A percentile compares a stretch with the other conserved stretches of the same genome.
These are phyloP conservation scores for Crithidia acanthocephali DNA, from an alignment of 208 protist species.

Conservation along the genomic window DNA sequence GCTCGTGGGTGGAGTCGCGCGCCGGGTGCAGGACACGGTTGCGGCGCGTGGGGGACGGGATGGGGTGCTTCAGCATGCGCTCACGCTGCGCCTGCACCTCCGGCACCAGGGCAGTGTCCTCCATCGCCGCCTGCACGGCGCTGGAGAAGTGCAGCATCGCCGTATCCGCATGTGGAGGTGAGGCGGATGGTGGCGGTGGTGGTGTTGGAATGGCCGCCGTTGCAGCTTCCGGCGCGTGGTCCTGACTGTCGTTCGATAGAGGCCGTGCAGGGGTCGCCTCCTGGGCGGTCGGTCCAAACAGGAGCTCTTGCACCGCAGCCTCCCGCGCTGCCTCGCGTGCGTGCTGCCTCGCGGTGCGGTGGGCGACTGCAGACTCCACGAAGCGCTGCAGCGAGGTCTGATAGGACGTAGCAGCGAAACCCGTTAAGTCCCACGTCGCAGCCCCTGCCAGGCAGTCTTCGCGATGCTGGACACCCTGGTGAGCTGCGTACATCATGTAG, in stretches of 20 bases:
- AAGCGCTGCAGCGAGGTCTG: constrained; percentile 34
- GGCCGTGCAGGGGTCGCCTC: not conserved
- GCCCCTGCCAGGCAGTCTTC: constrained; percentile 15
- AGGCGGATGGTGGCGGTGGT: not conserved
- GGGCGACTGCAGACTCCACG: constrained; percentile 18
- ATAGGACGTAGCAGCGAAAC: constrained; percentile 16
- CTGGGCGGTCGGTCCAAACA: constrained; percentile 20
- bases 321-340: constrained; percentile 25
- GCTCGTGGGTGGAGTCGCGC: constrained; percentile 14
- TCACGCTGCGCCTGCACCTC: not conserved
- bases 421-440: constrained; percentile 2
- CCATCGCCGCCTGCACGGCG: constrained; percentile 37
- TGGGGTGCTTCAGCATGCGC: constrained; percentile 13
- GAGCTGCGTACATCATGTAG: constrained; percentile 40
- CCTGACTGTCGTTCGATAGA: not conserved
- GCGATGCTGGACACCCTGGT: constrained; percentile 24
- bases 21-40: not conserved
- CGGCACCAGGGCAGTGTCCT: not conserved
- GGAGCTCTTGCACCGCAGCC: constrained; percentile 33
- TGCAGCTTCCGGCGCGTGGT: not conserved
- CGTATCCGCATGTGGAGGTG: not conserved
- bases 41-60: not conserved
- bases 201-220: not conserved
- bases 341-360: constrained; percentile 25
- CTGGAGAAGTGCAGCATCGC: constrained; percentile 4